Percentiles rank a stretch among this genome's conserved stretches.
Evolutionary conservation across 1,284 basidiomycete genomes (phyloP).

Genomic region (Coniophora puteana): DNA sequence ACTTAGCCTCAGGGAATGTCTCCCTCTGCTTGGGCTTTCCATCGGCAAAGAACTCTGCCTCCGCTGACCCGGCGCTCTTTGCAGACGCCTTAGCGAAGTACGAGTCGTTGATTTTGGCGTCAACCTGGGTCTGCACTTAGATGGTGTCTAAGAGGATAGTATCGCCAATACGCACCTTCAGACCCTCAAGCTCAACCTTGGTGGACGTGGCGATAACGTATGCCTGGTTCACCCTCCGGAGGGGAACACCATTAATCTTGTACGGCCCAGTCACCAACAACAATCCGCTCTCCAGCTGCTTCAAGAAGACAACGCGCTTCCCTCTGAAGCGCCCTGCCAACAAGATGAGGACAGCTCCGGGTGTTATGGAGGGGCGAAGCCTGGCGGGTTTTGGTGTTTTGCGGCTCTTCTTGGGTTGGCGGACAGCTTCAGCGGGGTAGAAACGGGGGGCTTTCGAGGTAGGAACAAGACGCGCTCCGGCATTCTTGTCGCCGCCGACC

Average conservation of each 20-base stretch:
- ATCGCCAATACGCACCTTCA: constrained; percentile 51
- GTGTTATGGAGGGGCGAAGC: constrained; percentile 88
- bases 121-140: constrained; percentile 46
- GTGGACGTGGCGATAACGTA: constrained; percentile 99
- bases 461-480: constrained; percentile 83
- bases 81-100: constrained; percentile 88
- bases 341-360: constrained; percentile 95
- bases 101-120: constrained; percentile 90
- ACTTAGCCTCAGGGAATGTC: constrained; percentile 85
- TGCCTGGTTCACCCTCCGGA: constrained; percentile 98
- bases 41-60: constrained; percentile 95
- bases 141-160: constrained; percentile 7
- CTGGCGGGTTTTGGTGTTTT: constrained; percentile 78
- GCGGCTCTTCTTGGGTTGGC: constrained; percentile 87
- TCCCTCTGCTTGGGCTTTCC: constrained; percentile 94
- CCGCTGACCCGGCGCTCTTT: constrained; percentile 75
- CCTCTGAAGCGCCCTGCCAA: constrained; percentile 98
- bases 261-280: constrained; percentile 96
- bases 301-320: constrained; percentile 98
- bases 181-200: constrained; percentile 81
- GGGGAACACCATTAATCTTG: constrained; percentile 98
- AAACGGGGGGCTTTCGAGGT: constrained; percentile 88
- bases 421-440: constrained; percentile 97
- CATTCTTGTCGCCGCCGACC: constrained; percentile 91
- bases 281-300: constrained; percentile 92